phyloP scores from a whole-genome alignment of 768 basidiomycete genomes.

The Lactifluus piperatus region DNA sequence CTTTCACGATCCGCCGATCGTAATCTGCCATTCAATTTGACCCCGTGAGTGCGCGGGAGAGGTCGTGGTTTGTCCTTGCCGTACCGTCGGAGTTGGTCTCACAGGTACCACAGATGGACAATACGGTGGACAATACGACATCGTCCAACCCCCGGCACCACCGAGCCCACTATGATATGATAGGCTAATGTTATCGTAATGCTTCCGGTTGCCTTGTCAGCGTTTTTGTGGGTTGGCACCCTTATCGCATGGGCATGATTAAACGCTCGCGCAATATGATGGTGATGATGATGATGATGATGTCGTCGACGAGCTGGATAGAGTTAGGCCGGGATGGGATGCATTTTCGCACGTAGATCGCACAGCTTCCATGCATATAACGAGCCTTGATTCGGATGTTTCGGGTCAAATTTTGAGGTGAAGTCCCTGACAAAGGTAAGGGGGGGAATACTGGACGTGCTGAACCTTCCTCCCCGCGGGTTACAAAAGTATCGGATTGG shows the following conservation, averaged over 20 bases:
- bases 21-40: conserved; percentile 2
- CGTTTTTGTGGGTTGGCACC: background rate
- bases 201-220: background rate
- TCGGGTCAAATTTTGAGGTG: background rate
- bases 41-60: background rate
- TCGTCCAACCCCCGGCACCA: background rate
- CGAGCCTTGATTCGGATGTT: background rate
- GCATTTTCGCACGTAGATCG: background rate
- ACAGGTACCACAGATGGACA: background rate
- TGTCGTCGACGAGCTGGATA: background rate
- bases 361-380: background rate
- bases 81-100: background rate
- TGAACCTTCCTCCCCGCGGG: too few species aligned
- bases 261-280: background rate
- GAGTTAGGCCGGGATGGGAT: background rate
- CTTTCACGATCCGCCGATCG: conserved; percentile 12
- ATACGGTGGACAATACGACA: background rate
- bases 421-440: background rate
- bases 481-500: background rate
- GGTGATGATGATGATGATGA: background rate
- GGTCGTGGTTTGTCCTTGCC: background rate
- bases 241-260: background rate
- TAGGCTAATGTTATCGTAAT: background rate
- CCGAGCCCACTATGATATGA: too few species aligned
- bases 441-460: background rate